phyloP scores from a whole-genome alignment of 495 filamentous ascomycete genomes.

The Daldinia decipiens region DNA sequence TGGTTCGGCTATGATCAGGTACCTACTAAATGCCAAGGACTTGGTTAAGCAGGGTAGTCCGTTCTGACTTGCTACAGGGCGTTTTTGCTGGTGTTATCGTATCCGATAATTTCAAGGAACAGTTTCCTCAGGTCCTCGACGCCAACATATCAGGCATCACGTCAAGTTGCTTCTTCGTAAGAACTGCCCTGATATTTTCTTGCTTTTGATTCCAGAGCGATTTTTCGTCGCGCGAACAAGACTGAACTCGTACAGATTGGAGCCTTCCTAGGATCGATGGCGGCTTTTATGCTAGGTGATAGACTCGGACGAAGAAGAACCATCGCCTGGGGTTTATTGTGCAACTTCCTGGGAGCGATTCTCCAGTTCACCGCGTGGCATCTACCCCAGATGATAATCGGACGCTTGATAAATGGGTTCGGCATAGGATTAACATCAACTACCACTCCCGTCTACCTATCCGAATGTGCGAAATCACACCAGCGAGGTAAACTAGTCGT shows the following conservation, averaged over 20 bases:
- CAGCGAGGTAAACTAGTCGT: slow-evolving; percentile 58
- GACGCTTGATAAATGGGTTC: slow-evolving; percentile 71
- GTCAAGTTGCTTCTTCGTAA: slow-evolving; percentile 56
- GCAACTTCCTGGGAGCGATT: slow-evolving; percentile 65
- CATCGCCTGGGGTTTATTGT: slow-evolving; percentile 66
- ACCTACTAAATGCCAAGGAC: background rate
- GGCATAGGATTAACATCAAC: slow-evolving; percentile 71
- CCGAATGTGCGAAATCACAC: slow-evolving; percentile 63
- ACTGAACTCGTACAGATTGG: slow-evolving; percentile 44
- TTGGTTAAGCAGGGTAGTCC: background rate
- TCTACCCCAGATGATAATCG: slow-evolving; percentile 68
- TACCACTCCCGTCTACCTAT: slow-evolving; percentile 68
- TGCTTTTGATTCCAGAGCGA: background rate
- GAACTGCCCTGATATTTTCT: slow-evolving; percentile 16
- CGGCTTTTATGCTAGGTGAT: slow-evolving; percentile 52
- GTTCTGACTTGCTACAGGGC: slow-evolving; percentile 33
- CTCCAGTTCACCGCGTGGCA: slow-evolving; percentile 48
- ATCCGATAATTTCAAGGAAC: slow-evolving; percentile 47
- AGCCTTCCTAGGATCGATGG: slow-evolving; percentile 52
- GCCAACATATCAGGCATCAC: slow-evolving; percentile 48
- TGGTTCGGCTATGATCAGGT: slow-evolving; percentile 46
- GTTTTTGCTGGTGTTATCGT: slow-evolving; percentile 55
- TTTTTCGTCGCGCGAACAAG: slow-evolving; percentile 11
- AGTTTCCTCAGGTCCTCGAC: slow-evolving; percentile 38
- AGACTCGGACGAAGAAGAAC: slow-evolving; percentile 64